These are phyloP conservation scores for Sugiyamaella xylanicola DNA, from an alignment of 1,139 yeast genomes.

Conservation along the genomic window DNA sequence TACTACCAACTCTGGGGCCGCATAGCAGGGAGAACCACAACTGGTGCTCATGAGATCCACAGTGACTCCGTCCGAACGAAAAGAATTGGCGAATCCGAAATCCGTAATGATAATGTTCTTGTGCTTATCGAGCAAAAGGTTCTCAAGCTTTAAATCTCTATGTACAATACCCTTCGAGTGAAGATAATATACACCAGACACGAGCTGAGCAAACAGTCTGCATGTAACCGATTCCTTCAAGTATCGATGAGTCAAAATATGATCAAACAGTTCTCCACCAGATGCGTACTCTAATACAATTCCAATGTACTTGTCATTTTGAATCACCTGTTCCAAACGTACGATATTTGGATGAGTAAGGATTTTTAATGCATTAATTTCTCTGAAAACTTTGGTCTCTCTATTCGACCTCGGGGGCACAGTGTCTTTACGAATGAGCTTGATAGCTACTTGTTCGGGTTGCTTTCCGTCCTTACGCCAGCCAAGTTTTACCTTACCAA, in stretches of 20 bases:
- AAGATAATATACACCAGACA: constrained; percentile 90
- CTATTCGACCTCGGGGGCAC: constrained; percentile 81
- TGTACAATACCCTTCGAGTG: constrained; percentile 83
- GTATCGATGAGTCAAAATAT: constrained; percentile 82
- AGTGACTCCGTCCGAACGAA: constrained; percentile 44
- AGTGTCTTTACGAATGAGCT: constrained; percentile 82
- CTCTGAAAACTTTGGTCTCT: constrained; percentile 88
- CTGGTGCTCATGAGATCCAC: constrained; percentile 77
- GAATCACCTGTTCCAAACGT: constrained; percentile 86
- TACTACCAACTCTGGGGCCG: constrained; percentile 95
- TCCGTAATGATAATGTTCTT: constrained; percentile 78
- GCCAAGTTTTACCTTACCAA: constrained; percentile 96
- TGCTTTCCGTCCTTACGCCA: constrained; percentile 81
- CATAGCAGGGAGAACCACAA: constrained; percentile 98
- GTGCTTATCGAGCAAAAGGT: constrained; percentile 74
- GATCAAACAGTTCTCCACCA: constrained; percentile 95
- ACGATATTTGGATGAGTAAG: constrained; percentile 94
- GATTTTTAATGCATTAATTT: constrained; percentile 83
- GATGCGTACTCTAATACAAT: constrained; percentile 95
- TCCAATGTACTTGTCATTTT: constrained; percentile 92
- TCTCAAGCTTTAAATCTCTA: constrained; percentile 72
- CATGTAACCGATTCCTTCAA: constrained; percentile 86
- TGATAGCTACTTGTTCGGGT: constrained; percentile 83
- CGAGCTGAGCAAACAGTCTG: constrained; percentile 85
- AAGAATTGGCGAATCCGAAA: constrained; percentile 91